Evolutionary conservation across 2,329 filamentous ascomycete genomes (phyloP).

Genomic region (Aspergillus felis): DNA sequence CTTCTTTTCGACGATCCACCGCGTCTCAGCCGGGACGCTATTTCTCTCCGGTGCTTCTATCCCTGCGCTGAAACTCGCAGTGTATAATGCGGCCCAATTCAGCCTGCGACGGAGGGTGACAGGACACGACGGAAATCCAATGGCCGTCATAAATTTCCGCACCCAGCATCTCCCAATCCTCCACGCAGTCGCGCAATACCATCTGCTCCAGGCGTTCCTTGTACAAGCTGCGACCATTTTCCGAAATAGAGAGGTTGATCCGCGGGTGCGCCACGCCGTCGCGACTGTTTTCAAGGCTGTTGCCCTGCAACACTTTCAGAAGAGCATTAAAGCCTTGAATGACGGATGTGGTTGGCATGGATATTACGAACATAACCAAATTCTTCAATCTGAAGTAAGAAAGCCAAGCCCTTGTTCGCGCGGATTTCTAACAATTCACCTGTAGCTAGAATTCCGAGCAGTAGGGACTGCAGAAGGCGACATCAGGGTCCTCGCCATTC

Average conservation of each 20-base stretch:
- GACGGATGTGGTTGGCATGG: slow-evolving; percentile 12
- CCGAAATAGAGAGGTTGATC: slow-evolving; percentile 19
- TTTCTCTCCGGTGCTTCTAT: not conserved
- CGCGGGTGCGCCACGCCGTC: slow-evolving; percentile 10
- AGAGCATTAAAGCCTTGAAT: slow-evolving; percentile 9
- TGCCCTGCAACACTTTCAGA: slow-evolving; percentile 4
- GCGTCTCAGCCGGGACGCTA: not conserved
- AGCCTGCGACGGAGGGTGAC: not conserved
- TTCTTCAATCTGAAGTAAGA: slow-evolving; percentile 4
- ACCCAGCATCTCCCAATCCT: not conserved
- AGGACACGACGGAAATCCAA: not conserved
- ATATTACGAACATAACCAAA: slow-evolving; percentile 6
- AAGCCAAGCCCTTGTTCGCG: too few species aligned
- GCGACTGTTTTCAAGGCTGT: slow-evolving; percentile 11
- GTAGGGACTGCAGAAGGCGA: slow-evolving; percentile 17
- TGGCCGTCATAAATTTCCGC: not conserved
- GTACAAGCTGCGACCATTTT: slow-evolving; percentile 27
- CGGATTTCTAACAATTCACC: accelerated
- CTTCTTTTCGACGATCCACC: not conserved
- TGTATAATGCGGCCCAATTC: not conserved
- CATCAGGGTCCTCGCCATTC: slow-evolving; percentile 13
- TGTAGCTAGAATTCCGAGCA: not conserved
- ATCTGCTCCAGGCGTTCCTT: slow-evolving; percentile 6
- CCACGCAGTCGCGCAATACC: slow-evolving; percentile 2
- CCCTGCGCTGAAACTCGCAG: not conserved